These are phyloP conservation scores for Metschnikowia baotianmanensis DNA, from an alignment of 805 yeast genomes.

Conservation along the genomic window DNA sequence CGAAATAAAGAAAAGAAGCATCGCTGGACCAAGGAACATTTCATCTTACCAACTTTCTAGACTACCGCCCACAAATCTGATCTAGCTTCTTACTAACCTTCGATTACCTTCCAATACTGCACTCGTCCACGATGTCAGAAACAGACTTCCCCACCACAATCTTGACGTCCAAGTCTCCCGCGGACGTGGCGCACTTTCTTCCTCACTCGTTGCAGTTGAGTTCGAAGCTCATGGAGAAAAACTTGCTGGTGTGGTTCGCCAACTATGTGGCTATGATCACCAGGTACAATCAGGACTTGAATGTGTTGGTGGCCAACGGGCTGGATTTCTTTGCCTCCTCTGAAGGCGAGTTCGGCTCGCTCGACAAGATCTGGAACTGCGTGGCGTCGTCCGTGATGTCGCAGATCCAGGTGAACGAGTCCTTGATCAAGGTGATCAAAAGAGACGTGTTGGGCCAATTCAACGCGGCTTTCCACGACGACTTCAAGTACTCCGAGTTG, in stretches of 20 bases:
- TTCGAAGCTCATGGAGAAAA: constrained; percentile 27
- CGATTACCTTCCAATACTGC: background rate
- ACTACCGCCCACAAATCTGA: too few species aligned
- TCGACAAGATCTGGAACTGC: constrained; percentile 46
- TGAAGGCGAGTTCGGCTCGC: constrained; percentile 35
- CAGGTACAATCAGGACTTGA: constrained; percentile 23
- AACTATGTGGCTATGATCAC: constrained; percentile 22
- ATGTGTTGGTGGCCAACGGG: constrained; percentile 23
- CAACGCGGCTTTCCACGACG: constrained; percentile 50
- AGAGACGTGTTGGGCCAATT: constrained; percentile 56
- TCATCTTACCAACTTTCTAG: too few species aligned
- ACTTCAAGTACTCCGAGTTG: constrained; percentile 55
- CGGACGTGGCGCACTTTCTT: constrained; percentile 38
- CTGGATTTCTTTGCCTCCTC: constrained; percentile 20
- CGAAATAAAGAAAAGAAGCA: too few species aligned
- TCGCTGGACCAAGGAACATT: too few species aligned
- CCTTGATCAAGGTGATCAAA: constrained; percentile 45
- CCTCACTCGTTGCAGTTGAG: constrained; percentile 35
- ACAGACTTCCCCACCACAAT: constrained; percentile 33
- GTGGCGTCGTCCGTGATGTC: constrained; percentile 50
- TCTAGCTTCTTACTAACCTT: background rate
- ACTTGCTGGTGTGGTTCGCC: constrained; percentile 35
- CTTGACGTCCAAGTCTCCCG: constrained; percentile 41
- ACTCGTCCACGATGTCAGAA: constrained; percentile 12
- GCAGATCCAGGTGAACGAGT: constrained; percentile 47